Percentiles rank a stretch among this genome's conserved stretches.
These are phyloP conservation scores for Penicillium sclerotiorum DNA, from an alignment of 2,329 filamentous ascomycete species.

Conservation along the genomic window DNA sequence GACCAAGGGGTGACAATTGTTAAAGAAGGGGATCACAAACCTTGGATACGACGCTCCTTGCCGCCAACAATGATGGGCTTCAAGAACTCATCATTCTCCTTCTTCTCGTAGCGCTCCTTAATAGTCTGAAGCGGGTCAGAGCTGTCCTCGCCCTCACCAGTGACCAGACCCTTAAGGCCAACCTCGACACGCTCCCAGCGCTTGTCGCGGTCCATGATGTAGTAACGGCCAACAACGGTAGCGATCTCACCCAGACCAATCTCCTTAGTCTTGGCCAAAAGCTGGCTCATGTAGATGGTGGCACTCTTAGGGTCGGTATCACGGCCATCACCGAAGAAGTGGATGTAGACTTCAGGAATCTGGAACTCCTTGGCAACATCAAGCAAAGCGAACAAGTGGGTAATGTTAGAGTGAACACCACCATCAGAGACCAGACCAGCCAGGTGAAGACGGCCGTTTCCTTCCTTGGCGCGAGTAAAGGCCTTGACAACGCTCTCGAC, in stretches of 20 bases:
- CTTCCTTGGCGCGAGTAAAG: slow-evolving; percentile 78
- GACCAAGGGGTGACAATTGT: neutral
- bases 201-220: slow-evolving; percentile 99
- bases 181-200: slow-evolving; percentile 94
- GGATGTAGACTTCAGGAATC: slow-evolving; percentile 91
- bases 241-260: slow-evolving; percentile 84
- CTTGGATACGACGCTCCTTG: slow-evolving; percentile 80
- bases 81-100: slow-evolving; percentile 95
- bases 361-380: slow-evolving; percentile 85
- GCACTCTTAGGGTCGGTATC: slow-evolving; percentile 97
- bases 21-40: slow-evolving; percentile 48
- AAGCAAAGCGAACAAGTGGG: slow-evolving; percentile 84
- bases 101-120: slow-evolving; percentile 82
- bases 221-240: slow-evolving; percentile 94
- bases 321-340: slow-evolving; percentile 98
- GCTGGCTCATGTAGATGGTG: slow-evolving; percentile 81
- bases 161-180: slow-evolving; percentile 81
- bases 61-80: slow-evolving; percentile 96
- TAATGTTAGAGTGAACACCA: slow-evolving; percentile 95
- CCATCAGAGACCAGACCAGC: slow-evolving; percentile 92
- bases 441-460: slow-evolving; percentile 89
- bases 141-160: slow-evolving; percentile 83
- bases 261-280: slow-evolving; percentile 79
- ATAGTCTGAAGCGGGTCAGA: slow-evolving; percentile 84
- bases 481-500: slow-evolving; percentile 76